Base-by-base conservation (phyloP, 2,329 filamentous ascomycete genomes). In the Trichoderma gracile region DNA sequence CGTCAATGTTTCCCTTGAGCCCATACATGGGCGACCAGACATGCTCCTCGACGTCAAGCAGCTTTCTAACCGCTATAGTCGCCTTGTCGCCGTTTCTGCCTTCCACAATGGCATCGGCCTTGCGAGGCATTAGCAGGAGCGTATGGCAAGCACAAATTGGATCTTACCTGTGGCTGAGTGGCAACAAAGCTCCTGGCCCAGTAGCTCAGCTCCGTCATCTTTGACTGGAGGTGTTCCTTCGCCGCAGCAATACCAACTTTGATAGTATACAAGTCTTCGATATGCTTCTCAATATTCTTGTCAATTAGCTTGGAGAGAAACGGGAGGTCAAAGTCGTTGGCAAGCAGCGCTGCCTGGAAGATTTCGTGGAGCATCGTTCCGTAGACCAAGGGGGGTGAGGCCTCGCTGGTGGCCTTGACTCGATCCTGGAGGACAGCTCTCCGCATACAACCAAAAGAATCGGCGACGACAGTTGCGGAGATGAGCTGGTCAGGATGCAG, bases 11-110 rank as follows among this genome's bases (percentile, higher is more conserved):
- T 33, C 95, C 95, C 76, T 99, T 99, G 17, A 99, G 81, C 0
- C 95, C 95, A 74, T 96, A 99, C 86, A 93, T 94, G 0, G 95
- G 95, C 7, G 94, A 98, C 95, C 95, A 99, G 30, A 99, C 88
- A 73, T 98, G 95, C 76, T 99, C 95, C 75, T 99, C 95, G 10
- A 99, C 91, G 73, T 98, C 95, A 15, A 99, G 88, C 30, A 99
- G 81, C 74, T 98, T 99, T 72, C 89, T 96, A 69, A 99, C 88
- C 69, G 91, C 93, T 84, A 98, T 89, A 64, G 84, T 89, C 12
- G 89, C 86, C 69, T 88, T 89, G 60, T 89, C 86, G 46, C 89
- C 90, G 72, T 93, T 89, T 53, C 91, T 86, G 68, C 93, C 92
- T 69, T 92, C 89, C 25, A 96, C 89, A 46, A 92, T 74, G 3